These are phyloP conservation scores for Didymella keratinophila DNA, from an alignment of 2,329 filamentous ascomycete species.

Conservation along the genomic window DNA sequence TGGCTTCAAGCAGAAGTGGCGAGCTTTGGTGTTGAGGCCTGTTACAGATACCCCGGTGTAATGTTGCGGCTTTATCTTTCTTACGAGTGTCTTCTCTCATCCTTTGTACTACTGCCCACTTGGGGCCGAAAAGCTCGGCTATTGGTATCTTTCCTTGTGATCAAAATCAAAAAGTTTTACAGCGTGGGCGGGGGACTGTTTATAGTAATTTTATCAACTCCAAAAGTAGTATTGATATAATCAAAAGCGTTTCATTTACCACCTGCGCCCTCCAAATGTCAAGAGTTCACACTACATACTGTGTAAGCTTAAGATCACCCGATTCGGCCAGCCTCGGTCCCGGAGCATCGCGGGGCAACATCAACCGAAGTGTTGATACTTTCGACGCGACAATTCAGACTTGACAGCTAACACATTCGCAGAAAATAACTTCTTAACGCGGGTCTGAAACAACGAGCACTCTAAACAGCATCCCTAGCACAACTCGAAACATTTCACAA, in stretches of 20 bases:
- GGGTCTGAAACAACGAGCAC: background rate
- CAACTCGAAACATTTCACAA: too few relatives aligned
- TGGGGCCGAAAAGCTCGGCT: background rate
- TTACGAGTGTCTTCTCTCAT: background rate
- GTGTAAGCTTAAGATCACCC: background rate
- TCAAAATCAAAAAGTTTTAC: background rate
- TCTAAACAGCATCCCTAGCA: background rate
- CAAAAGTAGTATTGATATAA: background rate
- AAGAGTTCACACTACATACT: too few relatives aligned
- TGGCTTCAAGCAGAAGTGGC: constrained; percentile 12
- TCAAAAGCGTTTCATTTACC: too few relatives aligned
- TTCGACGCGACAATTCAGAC: background rate
- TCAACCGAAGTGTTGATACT: background rate
- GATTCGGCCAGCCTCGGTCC: constrained; percentile 9
- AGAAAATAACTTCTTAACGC: background rate
- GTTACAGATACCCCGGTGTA: background rate
- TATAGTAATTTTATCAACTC: background rate
- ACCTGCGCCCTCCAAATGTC: too few relatives aligned
- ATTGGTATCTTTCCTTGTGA: background rate
- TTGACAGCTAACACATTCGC: background rate
- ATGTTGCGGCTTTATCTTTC: background rate
- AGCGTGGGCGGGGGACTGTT: constrained; percentile 3
- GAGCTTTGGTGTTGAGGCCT: constrained; percentile 7
- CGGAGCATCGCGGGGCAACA: constrained; percentile 2
- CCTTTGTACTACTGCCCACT: background rate